These are phyloP conservation scores for Hirsutella minnesotensis DNA, from an alignment of 2,329 filamentous ascomycete species.

Conservation along the genomic window DNA sequence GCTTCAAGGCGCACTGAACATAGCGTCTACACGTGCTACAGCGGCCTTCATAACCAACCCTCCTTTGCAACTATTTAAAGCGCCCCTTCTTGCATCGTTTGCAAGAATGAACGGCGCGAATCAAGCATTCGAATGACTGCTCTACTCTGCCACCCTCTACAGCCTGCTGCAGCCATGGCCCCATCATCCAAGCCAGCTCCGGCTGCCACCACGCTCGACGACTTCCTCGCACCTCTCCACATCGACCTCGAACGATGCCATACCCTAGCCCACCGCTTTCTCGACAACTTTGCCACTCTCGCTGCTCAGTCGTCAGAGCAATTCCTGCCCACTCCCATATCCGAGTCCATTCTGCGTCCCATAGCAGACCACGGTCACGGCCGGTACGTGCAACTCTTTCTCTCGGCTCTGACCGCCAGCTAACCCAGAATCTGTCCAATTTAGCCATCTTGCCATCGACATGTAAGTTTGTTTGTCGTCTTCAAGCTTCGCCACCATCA, in stretches of 20 bases:
- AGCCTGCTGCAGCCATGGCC: neutral
- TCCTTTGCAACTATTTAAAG: no score
- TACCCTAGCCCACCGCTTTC: constrained; percentile 34
- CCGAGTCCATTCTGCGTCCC: constrained; percentile 43
- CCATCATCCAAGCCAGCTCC: neutral
- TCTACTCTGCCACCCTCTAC: neutral
- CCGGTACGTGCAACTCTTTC: constrained; percentile 30
- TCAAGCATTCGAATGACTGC: no score
- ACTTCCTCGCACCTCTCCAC: constrained; percentile 39
- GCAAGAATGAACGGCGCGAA: no score
- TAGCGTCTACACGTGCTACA: no score
- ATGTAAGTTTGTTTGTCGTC: constrained; percentile 35
- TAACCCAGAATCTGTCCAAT: constrained; percentile 1
- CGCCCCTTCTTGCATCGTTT: no score
- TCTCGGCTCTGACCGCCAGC: neutral
- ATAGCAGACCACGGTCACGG: constrained; percentile 28
- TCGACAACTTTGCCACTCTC: constrained; percentile 33
- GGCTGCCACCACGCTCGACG: constrained; percentile 12
- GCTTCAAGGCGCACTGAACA: no score
- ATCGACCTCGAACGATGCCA: constrained; percentile 34
- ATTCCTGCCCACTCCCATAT: constrained; percentile 50
- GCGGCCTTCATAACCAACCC: no score
- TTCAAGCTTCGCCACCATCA: neutral
- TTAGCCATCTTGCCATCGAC: constrained; percentile 50
- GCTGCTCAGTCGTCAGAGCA: constrained; percentile 41